Evolutionary conservation across 805 yeast genomes (phyloP).

Genomic region (Yarrowia sp.): DNA sequence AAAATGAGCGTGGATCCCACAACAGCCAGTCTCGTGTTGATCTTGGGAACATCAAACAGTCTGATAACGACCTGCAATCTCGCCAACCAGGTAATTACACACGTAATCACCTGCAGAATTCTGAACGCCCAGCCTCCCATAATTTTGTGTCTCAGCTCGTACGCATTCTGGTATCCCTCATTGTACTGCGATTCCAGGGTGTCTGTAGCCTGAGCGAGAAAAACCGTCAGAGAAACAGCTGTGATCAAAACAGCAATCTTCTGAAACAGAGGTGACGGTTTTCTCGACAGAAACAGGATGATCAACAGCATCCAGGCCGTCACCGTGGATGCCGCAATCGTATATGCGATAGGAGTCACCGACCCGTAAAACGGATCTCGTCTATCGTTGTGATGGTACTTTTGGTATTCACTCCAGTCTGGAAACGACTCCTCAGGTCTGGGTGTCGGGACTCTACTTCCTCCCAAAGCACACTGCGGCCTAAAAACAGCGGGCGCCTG

Average conservation of each 20-base stretch:
- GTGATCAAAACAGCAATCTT: constrained; percentile 64
- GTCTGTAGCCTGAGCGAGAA: constrained; percentile 56
- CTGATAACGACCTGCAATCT: constrained; percentile 60
- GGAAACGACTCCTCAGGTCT: constrained; percentile 15
- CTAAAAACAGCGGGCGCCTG: constrained; percentile 37
- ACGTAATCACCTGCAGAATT: constrained; percentile 54
- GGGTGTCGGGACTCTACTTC: background rate
- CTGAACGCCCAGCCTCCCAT: constrained; percentile 52
- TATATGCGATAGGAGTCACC: constrained; percentile 48
- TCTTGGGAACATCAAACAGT: constrained; percentile 51
- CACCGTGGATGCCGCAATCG: constrained; percentile 48
- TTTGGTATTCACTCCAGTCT: constrained; percentile 31
- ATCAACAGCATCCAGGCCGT: constrained; percentile 75
- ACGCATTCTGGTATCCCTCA: constrained; percentile 61
- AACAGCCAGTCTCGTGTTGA: constrained; percentile 48
- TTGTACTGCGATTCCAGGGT: constrained; percentile 60
- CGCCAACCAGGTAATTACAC: constrained; percentile 58
- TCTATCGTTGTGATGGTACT: constrained; percentile 24
- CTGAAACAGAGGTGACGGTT: constrained; percentile 64
- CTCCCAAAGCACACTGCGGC: constrained; percentile 28
- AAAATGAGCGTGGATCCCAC: constrained; percentile 50
- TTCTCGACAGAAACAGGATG: constrained; percentile 61
- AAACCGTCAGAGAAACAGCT: constrained; percentile 61
- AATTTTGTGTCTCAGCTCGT: constrained; percentile 52
- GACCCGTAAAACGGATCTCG: constrained; percentile 48